These are phyloP conservation scores for Candida khao-thaluensis DNA, from an alignment of 805 yeast genomes.

Conservation along the genomic window DNA sequence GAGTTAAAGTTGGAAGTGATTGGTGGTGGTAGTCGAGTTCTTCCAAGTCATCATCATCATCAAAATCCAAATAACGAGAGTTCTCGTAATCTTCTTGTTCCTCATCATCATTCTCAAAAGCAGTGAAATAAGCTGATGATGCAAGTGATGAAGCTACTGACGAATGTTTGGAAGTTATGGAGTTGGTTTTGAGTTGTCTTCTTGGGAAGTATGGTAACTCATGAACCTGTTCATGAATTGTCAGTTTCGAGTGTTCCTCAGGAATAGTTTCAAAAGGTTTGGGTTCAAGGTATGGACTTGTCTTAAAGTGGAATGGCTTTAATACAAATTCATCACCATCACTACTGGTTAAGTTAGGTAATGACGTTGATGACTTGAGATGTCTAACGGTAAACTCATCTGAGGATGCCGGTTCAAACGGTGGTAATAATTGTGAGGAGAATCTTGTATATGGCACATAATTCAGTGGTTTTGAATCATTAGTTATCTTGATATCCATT, in stretches of 20 bases:
- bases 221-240: constrained; percentile 1
- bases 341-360: background rate
- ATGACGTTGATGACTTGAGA: constrained; percentile 2
- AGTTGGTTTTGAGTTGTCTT: background rate
- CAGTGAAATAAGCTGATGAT: constrained; percentile 14
- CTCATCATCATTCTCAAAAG: constrained; percentile 6
- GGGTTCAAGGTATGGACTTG: background rate
- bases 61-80: background rate
- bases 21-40: too few species aligned
- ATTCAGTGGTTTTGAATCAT: constrained; percentile 15
- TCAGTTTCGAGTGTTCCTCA: background rate
- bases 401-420: constrained; percentile 13
- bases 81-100: background rate
- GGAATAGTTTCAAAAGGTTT: constrained; percentile 1
- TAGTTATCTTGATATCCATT: constrained; percentile 16
- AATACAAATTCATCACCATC: constrained; percentile 9
- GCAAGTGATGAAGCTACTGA: constrained; percentile 5
- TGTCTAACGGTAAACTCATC: background rate
- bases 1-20: background rate
- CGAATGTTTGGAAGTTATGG: constrained; percentile 5
- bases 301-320: constrained; percentile 15
- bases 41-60: background rate
- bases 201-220: constrained; percentile 1
- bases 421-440: constrained; percentile 14
- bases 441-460: constrained; percentile 10